These are phyloP conservation scores for Cinchona pubescens DNA, from an alignment of 257 asterid species.

Conservation along the genomic window DNA sequence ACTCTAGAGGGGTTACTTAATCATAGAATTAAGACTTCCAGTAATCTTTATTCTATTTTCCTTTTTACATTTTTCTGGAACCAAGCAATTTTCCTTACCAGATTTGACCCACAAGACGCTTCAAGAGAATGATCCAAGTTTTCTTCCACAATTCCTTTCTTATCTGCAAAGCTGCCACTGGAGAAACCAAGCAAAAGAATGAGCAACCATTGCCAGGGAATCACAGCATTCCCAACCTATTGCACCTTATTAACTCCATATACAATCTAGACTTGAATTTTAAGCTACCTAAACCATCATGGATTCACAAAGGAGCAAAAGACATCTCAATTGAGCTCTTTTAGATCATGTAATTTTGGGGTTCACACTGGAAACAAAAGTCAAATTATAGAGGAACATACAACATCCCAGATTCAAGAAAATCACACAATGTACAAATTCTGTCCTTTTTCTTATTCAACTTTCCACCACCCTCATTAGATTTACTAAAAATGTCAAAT, in stretches of 20 bases:
- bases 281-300: neutral
- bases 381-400: constrained; percentile 15
- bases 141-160: constrained; percentile 42
- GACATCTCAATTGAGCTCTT: neutral
- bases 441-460: constrained; percentile 13
- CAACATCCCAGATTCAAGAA: constrained; percentile 23
- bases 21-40: neutral
- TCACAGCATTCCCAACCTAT: neutral
- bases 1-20: neutral
- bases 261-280: neutral
- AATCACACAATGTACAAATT: constrained; percentile 22
- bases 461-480: constrained; percentile 15
- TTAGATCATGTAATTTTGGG: neutral
- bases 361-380: neutral
- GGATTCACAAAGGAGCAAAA: neutral
- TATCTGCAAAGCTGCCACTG: constrained; percentile 63
- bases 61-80: neutral
- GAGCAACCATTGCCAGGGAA: neutral
- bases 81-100: constrained; percentile 48
- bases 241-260: neutral
- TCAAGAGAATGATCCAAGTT: constrained; percentile 34
- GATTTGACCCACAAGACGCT: constrained; percentile 38
- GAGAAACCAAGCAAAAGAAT: constrained; percentile 21
- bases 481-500: constrained; percentile 11
- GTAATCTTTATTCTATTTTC: neutral